These are phyloP conservation scores for Metschnikowia cubensis DNA, from an alignment of 805 yeast genomes.

Conservation along the genomic window DNA sequence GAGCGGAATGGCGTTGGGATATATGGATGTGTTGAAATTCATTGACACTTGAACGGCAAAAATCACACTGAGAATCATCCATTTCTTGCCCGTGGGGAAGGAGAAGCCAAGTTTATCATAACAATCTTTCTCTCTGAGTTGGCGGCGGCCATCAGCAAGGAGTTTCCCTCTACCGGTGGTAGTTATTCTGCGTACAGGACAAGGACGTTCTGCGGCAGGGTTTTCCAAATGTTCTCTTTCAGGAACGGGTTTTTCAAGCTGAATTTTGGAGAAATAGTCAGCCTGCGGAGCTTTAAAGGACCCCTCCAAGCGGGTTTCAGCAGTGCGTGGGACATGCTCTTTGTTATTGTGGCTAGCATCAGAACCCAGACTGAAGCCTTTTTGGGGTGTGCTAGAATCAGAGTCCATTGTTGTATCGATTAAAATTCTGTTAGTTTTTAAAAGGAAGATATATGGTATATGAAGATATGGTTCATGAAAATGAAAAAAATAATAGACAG, in stretches of 20 bases:
- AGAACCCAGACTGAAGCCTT: neutral
- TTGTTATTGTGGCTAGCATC: neutral
- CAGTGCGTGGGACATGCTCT: neutral
- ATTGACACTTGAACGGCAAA: conserved; percentile 38
- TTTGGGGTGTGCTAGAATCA: neutral
- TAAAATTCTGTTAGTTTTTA: too few species aligned
- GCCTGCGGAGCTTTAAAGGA: neutral
- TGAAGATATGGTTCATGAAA: neutral
- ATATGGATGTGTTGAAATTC: conserved; percentile 40
- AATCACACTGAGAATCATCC: conserved; percentile 34
- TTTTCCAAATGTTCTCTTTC: conserved; percentile 3
- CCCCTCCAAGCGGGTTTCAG: neutral
- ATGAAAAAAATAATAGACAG: neutral
- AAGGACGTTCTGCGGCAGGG: neutral
- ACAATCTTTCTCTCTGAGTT: conserved; percentile 31
- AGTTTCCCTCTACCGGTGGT: conserved; percentile 17
- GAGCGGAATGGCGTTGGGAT: conserved; percentile 21
- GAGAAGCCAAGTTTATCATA: conserved; percentile 33
- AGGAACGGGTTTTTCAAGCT: conserved; percentile 2
- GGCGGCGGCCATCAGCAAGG: conserved; percentile 25
- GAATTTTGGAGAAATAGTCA: conserved; percentile 2
- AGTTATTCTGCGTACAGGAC: conserved; percentile 8
- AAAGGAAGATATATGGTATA: too few species aligned
- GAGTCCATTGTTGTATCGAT: neutral
- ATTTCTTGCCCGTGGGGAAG: conserved; percentile 29